Percentiles rank a stretch among this genome's conserved stretches.
Conservation (phyloP, 305 asterid species). For the Fraxinus baroniana region DNA sequence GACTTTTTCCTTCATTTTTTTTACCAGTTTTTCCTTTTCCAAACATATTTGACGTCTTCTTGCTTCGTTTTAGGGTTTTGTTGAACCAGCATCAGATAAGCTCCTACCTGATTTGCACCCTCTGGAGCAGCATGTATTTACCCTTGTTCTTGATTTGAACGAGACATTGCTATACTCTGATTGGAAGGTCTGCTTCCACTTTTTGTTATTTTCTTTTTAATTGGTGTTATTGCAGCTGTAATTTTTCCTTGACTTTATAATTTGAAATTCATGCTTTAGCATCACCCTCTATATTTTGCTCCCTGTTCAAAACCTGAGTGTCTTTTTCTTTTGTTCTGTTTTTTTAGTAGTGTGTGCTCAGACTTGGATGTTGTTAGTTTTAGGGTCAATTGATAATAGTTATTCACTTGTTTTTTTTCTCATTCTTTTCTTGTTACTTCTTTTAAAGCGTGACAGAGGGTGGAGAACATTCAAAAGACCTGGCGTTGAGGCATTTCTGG, state of each 20-base stretch:
- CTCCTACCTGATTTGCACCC: slow-evolving; percentile 91
- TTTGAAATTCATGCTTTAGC: background rate
- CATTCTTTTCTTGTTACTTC: background rate
- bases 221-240: background rate
- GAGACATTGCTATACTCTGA: slow-evolving; percentile 81
- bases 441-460: slow-evolving; percentile 79
- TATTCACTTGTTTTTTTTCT: background rate
- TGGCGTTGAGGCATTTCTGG: slow-evolving; percentile 85
- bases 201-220: background rate
- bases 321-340: background rate
- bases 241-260: background rate
- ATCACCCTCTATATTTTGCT: background rate
- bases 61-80: slow-evolving; percentile 59
- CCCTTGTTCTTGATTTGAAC: slow-evolving; percentile 85
- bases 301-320: background rate
- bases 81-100: slow-evolving; percentile 87
- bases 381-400: slow-evolving; percentile 9
- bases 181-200: slow-evolving; percentile 65
- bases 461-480: slow-evolving; percentile 97
- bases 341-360: background rate
- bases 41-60: slow-evolving; percentile 3
- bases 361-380: background rate
- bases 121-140: slow-evolving; percentile 72
- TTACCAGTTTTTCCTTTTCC: background rate
- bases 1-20: slow-evolving; percentile 2